phyloP scores from a whole-genome alignment of 306 rosid species.

The Begonia loranthoides region DNA sequence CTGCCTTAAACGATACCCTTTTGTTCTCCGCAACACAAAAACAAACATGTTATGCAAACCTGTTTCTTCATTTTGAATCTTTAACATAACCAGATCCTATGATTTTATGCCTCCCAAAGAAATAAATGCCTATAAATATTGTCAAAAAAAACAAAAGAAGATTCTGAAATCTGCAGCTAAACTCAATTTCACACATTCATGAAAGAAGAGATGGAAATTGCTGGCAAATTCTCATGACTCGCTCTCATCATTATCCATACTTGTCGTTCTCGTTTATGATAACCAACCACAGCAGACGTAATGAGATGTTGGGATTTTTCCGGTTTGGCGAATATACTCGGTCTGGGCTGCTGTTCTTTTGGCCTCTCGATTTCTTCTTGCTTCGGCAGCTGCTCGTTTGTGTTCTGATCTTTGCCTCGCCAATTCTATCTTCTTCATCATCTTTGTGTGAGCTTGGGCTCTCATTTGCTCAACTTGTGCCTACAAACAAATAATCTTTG shows the following conservation, averaged over 20 bases:
- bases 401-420: constrained; percentile 82
- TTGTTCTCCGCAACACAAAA: too few species aligned
- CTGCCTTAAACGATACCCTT: too few species aligned
- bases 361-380: constrained; percentile 47
- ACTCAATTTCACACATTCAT: not conserved
- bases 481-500: constrained; percentile 13
- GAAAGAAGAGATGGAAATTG: not conserved
- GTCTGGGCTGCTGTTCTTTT: constrained; percentile 66
- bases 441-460: constrained; percentile 73
- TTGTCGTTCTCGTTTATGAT: constrained; percentile 5
- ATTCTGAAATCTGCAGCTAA: too few species aligned
- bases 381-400: constrained; percentile 62
- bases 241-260: not conserved
- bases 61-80: too few species aligned
- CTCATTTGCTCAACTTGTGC: constrained; percentile 74
- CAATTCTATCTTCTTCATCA: constrained; percentile 70
- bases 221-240: too few species aligned
- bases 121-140: too few species aligned
- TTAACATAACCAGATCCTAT: too few species aligned
- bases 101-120: too few species aligned
- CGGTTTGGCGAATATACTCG: constrained; percentile 69
- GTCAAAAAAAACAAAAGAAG: too few species aligned
- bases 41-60: too few species aligned
- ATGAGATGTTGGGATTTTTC: constrained; percentile 46
- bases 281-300: constrained; percentile 75